phyloP scores from a whole-genome alignment of 2,329 filamentous ascomycete species.

The Trichoderma sp. region DNA sequence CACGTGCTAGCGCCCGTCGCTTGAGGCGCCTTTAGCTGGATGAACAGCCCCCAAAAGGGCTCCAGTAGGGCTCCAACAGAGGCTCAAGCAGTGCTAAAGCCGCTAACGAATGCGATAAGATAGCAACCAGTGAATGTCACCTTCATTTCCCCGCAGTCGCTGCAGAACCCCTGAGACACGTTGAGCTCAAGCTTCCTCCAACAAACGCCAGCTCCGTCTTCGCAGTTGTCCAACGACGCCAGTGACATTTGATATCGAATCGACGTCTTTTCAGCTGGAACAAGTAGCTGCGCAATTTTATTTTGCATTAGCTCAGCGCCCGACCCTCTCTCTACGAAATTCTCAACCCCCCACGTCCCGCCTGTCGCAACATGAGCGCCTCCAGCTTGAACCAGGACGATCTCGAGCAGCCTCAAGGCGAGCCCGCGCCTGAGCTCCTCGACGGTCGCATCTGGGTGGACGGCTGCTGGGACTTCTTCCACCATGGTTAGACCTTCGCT shows the following conservation, averaged over 20 bases:
- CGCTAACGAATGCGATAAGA: conserved; percentile 4
- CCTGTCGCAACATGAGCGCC: conserved; percentile 25
- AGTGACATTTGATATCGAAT: neutral
- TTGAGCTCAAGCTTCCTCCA: neutral
- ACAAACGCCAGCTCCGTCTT: neutral
- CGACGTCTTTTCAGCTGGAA: neutral
- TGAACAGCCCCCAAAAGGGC: neutral
- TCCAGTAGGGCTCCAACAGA: neutral
- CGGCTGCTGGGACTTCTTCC: conserved; percentile 98
- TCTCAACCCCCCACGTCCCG: neutral
- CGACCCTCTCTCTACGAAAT: too few species aligned
- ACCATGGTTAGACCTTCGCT: conserved; percentile 65
- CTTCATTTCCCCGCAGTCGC: conserved; percentile 16
- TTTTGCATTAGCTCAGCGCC: neutral
- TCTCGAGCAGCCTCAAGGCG: conserved; percentile 36
- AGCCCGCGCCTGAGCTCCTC: conserved; percentile 53
- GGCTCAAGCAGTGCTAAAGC: neutral
- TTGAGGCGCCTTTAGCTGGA: neutral
- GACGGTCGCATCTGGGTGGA: conserved; percentile 92
- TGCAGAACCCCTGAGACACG: conserved; percentile 5
- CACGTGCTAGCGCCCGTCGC: conserved; percentile 4
- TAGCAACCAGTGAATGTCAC: conserved; percentile 8
- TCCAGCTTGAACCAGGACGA: conserved; percentile 16
- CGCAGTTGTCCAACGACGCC: neutral
- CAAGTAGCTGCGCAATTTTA: neutral